Evolutionary conservation across 1,139 yeast genomes (phyloP).

Genomic region (Suhomyces taliae): DNA sequence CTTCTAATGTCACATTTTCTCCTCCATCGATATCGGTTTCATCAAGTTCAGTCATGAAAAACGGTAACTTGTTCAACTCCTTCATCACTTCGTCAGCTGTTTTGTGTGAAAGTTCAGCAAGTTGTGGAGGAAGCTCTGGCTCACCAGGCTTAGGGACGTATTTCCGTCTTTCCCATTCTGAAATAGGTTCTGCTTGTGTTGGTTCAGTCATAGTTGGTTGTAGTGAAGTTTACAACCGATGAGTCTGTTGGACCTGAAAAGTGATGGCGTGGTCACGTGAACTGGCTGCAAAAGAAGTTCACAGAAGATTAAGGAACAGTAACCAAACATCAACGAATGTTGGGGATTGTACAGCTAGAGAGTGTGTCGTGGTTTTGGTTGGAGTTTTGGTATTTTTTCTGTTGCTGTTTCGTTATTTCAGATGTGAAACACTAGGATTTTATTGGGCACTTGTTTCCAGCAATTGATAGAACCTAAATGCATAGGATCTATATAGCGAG

Average conservation of each 20-base stretch:
- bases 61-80: slow-evolving; percentile 83
- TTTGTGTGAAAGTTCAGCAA: slow-evolving; percentile 63
- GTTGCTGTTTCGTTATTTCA: too few species aligned
- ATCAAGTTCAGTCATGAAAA: slow-evolving; percentile 89
- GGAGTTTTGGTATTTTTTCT: too few species aligned
- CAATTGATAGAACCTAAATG: not conserved
- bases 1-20: slow-evolving; percentile 75
- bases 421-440: too few species aligned
- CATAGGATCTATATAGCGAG: not conserved
- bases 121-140: slow-evolving; percentile 81
- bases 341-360: too few species aligned
- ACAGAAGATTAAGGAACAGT: not conserved
- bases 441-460: too few species aligned
- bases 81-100: slow-evolving; percentile 73
- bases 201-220: slow-evolving; percentile 13
- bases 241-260: not conserved
- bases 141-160: slow-evolving; percentile 76
- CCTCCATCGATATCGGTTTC: slow-evolving; percentile 78
- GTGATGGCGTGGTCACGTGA: not conserved
- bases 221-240: not conserved
- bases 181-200: slow-evolving; percentile 18
- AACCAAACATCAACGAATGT: too few species aligned
- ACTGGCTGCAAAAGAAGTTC: not conserved
- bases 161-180: slow-evolving; percentile 55
- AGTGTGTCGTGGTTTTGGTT: too few species aligned